Evolutionary conservation across 176 grass and related monocot species (phyloP).

Genomic region (Saccharum spontaneum): DNA sequence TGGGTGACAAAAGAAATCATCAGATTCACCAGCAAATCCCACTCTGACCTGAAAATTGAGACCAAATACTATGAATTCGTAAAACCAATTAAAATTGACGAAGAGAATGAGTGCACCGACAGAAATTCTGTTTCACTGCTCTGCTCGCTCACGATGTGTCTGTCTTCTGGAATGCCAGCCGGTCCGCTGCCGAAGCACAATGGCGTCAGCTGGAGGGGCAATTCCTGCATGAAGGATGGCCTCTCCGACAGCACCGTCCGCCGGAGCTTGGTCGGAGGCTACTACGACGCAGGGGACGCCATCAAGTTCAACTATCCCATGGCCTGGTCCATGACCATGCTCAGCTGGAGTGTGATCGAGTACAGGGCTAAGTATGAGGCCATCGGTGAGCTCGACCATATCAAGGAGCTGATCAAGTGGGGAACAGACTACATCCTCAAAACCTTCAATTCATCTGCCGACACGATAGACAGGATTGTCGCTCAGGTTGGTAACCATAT

Average conservation of each 20-base stretch:
- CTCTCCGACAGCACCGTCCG: constrained; percentile 56
- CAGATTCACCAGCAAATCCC: neutral
- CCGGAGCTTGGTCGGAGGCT: constrained; percentile 81
- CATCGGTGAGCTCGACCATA: constrained; percentile 73
- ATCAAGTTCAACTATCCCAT: constrained; percentile 98
- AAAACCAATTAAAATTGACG: neutral
- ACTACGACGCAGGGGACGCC: constrained; percentile 84
- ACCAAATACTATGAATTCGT: neutral
- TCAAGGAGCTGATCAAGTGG: constrained; percentile 85
- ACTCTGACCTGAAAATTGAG: constrained; percentile 1
- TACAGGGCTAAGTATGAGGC: constrained; percentile 83
- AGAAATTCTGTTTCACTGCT: constrained; percentile 15
- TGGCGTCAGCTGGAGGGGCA: constrained; percentile 88
- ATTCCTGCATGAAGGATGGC: constrained; percentile 87
- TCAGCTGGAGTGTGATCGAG: constrained; percentile 95
- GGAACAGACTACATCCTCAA: constrained; percentile 90
- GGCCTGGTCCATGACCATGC: constrained; percentile 97
- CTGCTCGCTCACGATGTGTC: neutral
- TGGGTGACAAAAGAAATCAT: neutral
- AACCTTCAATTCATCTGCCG: constrained; percentile 86
- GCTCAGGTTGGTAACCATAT: constrained; percentile 53
- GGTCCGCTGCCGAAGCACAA: constrained; percentile 79
- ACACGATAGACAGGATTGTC: constrained; percentile 72
- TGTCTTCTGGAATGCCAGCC: constrained; percentile 44
- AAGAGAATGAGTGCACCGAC: constrained; percentile 27